Evolutionary conservation across 768 basidiomycete species (phyloP), one percentile per base, ranked within the genome.

Genomic region (Lepiota subincarnata): DNA sequence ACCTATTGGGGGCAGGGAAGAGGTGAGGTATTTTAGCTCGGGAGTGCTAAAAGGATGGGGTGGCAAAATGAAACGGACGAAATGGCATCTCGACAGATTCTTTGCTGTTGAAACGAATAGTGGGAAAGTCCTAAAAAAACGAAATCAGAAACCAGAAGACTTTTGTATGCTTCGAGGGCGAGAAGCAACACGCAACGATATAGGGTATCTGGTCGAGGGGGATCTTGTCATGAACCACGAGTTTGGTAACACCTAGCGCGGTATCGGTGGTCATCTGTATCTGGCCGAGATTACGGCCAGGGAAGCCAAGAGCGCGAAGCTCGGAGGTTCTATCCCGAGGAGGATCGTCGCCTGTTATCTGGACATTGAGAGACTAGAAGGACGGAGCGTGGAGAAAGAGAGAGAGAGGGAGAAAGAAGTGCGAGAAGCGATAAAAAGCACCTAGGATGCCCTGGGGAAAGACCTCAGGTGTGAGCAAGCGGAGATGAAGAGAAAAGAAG

Each of bases 21-120:
- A 6, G 8, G 31, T 31, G 31, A 31, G 6, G 6, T 6, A 31
- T 8, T 31, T 31, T 31, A 31, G 31, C 10, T 31, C 4, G 31
- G 31, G 5, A 24, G 20, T 51, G 35, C 38, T 19, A 26, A 38
- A 5, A 28, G 24, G 12, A 36, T 20, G n/a, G 24, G 24, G 5
- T 24, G 5, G 24, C 24, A 31, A 7, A 18, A 80, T 89, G 65
- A 7, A 18, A 80, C 89, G 65, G 60, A 90, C 92, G 74, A 75
- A 99, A 99, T 0, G 97, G 97, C 97, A 99, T 99, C 71, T 98
- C 93, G 4, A 98, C 92, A 40, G 88, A 89, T 67, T 99, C 97
- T 60, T 83, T 85, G 3, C 80, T 66, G 61, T 88, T 89, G 76
- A 98, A 98, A 14, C 60, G 71, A 64, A 99, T 96, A 0, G 93